A percentile compares a stretch with the other conserved stretches of the same genome.
Evolutionary conservation across 108 stramenopile species (phyloP).

Genomic region (Nannochloropsis salina): DNA sequence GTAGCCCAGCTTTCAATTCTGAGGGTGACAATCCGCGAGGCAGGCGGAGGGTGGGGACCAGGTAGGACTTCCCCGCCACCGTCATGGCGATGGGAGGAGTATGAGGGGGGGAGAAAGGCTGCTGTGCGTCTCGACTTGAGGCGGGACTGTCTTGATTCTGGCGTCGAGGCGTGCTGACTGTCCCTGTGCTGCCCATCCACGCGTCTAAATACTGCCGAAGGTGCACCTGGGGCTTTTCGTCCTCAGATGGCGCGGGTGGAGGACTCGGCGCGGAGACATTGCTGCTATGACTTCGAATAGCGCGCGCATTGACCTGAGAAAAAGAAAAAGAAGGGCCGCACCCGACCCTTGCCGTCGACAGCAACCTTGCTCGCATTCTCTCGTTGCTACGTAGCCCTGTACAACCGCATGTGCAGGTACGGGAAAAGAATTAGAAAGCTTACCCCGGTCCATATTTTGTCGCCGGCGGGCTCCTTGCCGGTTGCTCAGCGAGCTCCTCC

Average conservation of each 20-base stretch:
- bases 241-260: neutral
- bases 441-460: too few relatives aligned
- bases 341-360: neutral
- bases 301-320: neutral
- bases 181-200: constrained; percentile 12
- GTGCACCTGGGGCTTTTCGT: constrained; percentile 1
- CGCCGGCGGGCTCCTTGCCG: too few relatives aligned
- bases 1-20: neutral
- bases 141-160: neutral
- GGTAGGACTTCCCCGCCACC: neutral
- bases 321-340: neutral
- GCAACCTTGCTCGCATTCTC: neutral
- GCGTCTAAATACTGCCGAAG: neutral
- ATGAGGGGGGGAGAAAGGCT: neutral
- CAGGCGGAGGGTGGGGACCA: neutral
- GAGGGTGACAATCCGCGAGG: neutral
- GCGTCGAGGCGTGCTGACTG: neutral
- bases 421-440: too few relatives aligned
- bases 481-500: too few relatives aligned
- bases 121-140: too few relatives aligned
- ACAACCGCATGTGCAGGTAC: too few relatives aligned
- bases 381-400: neutral
- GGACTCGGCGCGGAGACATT: neutral
- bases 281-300: neutral
- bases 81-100: neutral